phyloP scores from a whole-genome alignment of 2,329 filamentous ascomycete species.

The Trichoderma semiorbis region DNA sequence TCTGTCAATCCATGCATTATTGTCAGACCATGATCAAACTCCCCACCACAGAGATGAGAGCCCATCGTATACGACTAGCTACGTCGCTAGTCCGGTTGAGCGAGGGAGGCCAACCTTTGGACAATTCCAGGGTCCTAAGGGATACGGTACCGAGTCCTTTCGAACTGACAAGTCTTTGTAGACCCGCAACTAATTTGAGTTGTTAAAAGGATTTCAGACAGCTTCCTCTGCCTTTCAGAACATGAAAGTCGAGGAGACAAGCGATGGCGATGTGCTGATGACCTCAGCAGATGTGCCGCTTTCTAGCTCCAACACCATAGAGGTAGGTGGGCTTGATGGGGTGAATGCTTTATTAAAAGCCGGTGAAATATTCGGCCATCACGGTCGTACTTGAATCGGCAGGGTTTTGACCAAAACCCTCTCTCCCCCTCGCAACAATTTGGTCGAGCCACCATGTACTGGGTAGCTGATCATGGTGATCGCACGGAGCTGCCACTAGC shows the following conservation, averaged over 20 bases:
- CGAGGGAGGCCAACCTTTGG: slow-evolving; percentile 24
- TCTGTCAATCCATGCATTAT: slow-evolving; percentile 52
- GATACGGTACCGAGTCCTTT: slow-evolving; percentile 34
- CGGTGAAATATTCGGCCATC: slow-evolving; percentile 56
- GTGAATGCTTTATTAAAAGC: slow-evolving; percentile 57
- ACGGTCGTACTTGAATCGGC: slow-evolving; percentile 22
- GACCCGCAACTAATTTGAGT: slow-evolving; percentile 29
- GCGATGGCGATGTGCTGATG: slow-evolving; percentile 33
- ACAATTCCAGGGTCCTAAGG: slow-evolving; percentile 28
- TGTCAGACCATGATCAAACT: slow-evolving; percentile 39
- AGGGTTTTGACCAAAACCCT: not conserved
- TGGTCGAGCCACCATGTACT: not conserved
- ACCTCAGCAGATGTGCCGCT: slow-evolving; percentile 25
- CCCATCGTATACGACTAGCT: slow-evolving; percentile 22
- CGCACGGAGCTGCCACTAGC: not conserved
- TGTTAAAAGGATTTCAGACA: slow-evolving; percentile 33
- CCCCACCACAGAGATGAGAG: slow-evolving; percentile 3
- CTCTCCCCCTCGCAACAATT: not conserved
- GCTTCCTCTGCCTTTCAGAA: slow-evolving; percentile 32
- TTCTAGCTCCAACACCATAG: slow-evolving; percentile 22
- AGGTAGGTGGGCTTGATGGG: slow-evolving; percentile 45
- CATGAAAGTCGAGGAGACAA: slow-evolving; percentile 30
- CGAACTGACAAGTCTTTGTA: slow-evolving; percentile 18
- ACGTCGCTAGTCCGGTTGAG: slow-evolving; percentile 27
- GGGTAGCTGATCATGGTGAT: not conserved